Conservation (phyloP, 2,329 filamentous ascomycete species). For the Macrophomina pseudophaseolina region DNA sequence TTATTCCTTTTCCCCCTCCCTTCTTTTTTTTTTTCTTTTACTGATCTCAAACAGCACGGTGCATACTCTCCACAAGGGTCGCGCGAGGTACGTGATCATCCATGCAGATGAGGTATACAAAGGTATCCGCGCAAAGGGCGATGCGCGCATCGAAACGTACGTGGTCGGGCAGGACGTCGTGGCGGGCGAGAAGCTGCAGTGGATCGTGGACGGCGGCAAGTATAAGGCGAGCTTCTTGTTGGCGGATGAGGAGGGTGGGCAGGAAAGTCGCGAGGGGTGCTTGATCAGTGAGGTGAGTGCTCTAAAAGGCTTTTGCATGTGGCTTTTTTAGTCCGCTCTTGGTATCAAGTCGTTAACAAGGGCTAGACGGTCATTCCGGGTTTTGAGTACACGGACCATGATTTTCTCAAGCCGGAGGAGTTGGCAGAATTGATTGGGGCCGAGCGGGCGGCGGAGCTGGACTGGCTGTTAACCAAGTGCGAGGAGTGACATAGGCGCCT, state of each 20-base stretch:
- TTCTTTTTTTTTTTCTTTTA: neutral
- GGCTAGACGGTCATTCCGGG: conserved; percentile 66
- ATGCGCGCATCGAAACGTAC: conserved; percentile 66
- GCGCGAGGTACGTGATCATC: conserved; percentile 68
- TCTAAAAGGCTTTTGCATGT: neutral
- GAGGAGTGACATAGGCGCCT: neutral
- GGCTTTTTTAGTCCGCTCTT: conserved; percentile 1
- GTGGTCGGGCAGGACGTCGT: conserved; percentile 64
- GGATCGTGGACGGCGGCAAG: conserved; percentile 71
- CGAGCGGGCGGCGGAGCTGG: conserved; percentile 56
- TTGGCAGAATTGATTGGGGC: conserved; percentile 59
- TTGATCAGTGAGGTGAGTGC: conserved; percentile 66
- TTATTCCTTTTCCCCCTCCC: neutral
- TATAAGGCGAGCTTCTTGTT: conserved; percentile 70
- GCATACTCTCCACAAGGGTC: conserved; percentile 68
- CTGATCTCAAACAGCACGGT: conserved; percentile 53
- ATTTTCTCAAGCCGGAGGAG: conserved; percentile 63
- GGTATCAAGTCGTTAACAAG: neutral
- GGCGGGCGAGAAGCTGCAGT: conserved; percentile 66
- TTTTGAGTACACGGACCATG: conserved; percentile 70
- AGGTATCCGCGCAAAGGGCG: conserved; percentile 51
- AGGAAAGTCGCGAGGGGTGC: conserved; percentile 53
- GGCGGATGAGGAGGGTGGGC: conserved; percentile 48
- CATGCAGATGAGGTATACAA: conserved; percentile 57
- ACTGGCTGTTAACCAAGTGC: conserved; percentile 43